A percentile compares a stretch with the other conserved stretches of the same genome.
phyloP scores from a whole-genome alignment of 192 early-diverging fungal species.

The Paraglomus brasilianum region DNA sequence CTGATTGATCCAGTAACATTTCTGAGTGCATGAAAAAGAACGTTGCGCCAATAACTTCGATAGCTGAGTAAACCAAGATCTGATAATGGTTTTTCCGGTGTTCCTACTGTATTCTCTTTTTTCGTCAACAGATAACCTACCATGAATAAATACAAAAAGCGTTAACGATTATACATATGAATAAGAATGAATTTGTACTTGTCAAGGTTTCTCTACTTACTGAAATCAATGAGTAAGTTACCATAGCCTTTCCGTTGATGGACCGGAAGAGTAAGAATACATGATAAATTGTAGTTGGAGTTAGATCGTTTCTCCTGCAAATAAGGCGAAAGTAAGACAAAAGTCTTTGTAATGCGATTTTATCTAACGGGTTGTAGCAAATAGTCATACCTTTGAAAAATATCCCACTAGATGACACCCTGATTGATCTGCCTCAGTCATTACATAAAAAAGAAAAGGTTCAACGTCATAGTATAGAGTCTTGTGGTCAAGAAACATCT shows the following conservation, averaged over 20 bases:
- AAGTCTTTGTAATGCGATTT: not conserved
- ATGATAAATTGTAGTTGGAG: conserved; percentile 88
- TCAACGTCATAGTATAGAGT: conserved; percentile 97
- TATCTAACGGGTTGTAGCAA: not conserved
- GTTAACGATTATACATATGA: conserved; percentile 8
- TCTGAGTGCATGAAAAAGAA: conserved; percentile 67
- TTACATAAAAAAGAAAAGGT: conserved; percentile 94
- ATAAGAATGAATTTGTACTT: not conserved
- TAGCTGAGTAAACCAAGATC: conserved; percentile 88
- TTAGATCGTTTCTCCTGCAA: conserved; percentile 78
- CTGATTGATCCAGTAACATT: conserved; percentile 51
- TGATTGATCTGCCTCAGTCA: conserved; percentile 76
- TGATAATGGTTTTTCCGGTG: conserved; percentile 89
- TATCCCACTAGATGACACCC: conserved; percentile 95
- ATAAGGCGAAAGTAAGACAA: not conserved
- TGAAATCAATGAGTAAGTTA: conserved; percentile 91
- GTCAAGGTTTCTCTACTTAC: conserved; percentile 41
- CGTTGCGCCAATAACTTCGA: conserved; percentile 81
- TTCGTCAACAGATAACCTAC: conserved; percentile 78
- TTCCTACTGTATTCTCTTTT: conserved; percentile 72
- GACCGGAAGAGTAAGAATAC: conserved; percentile 86
- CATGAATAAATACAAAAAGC: not conserved
- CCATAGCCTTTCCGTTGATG: conserved; percentile 91
- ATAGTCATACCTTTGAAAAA: conserved; percentile 76
- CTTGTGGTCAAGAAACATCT: conserved; percentile 97